phyloP scores from a whole-genome alignment of 306 rosid species.

The Vigna unguiculata region DNA sequence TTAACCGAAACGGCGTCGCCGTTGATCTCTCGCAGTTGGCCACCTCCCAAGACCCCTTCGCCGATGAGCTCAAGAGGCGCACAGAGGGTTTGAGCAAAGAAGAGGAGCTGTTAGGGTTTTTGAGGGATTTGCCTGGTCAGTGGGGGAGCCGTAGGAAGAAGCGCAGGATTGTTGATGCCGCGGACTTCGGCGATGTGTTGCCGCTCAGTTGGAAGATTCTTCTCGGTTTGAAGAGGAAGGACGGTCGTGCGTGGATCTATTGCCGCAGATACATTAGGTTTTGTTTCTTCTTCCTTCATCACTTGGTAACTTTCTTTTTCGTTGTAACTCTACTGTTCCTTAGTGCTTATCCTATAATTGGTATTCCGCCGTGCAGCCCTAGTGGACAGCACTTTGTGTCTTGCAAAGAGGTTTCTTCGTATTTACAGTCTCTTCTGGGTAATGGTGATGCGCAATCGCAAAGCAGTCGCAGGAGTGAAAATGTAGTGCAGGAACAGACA shows the following conservation, averaged over 20 bases:
- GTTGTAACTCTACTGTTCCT: background rate
- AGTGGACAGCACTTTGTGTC: conserved; percentile 79
- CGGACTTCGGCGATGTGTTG: conserved; percentile 65
- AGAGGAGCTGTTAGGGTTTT: conserved; percentile 72
- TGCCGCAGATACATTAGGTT: conserved; percentile 88
- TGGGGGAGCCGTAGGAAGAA: conserved; percentile 91
- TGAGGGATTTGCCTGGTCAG: conserved; percentile 79
- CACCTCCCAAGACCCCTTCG: conserved; percentile 61
- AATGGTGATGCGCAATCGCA: conserved; percentile 42
- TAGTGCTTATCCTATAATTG: conserved; percentile 38
- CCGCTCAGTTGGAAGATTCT: conserved; percentile 86
- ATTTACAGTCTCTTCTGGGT: conserved; percentile 61
- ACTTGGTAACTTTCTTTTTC: background rate
- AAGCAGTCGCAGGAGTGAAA: conserved; percentile 50
- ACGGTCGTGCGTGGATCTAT: conserved; percentile 86
- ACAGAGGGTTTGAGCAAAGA: conserved; percentile 69
- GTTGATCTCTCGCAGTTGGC: conserved; percentile 56
- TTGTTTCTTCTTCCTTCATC: background rate
- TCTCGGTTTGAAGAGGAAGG: conserved; percentile 79
- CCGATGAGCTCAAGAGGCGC: conserved; percentile 67
- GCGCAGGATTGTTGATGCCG: conserved; percentile 82
- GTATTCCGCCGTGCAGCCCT: conserved; percentile 63
- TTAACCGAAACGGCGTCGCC: conserved; percentile 57
- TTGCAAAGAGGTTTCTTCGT: conserved; percentile 76
- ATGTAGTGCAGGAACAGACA: conserved; percentile 45